Conservation (phyloP, 306 rosid genomes). For the Prinsepia uniflora region DNA sequence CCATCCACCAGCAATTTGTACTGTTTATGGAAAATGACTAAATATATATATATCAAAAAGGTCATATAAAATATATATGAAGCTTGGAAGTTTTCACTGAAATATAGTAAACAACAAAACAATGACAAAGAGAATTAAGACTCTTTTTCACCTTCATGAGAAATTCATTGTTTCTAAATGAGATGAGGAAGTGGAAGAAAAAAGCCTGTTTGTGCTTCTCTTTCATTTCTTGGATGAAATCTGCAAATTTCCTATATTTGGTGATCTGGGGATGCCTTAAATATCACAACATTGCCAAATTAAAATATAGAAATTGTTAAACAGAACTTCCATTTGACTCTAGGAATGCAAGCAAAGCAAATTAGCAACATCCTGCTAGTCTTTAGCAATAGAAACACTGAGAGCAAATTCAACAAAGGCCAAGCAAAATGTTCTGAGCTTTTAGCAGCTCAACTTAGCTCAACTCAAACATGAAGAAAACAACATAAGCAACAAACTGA, state of each 20-base stretch:
- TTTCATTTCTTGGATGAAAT: constrained; percentile 21
- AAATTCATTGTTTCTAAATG: constrained; percentile 25
- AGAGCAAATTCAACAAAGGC: constrained; percentile 29
- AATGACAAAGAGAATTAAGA: constrained; percentile 14
- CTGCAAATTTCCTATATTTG: constrained; percentile 5
- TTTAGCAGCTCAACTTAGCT: constrained; percentile 12
- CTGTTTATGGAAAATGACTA: constrained; percentile 55
- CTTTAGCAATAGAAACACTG: constrained; percentile 27
- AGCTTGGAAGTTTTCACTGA: constrained; percentile 27
- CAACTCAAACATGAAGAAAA: constrained; percentile 32
- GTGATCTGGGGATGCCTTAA: constrained; percentile 2
- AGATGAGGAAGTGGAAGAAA: background rate
- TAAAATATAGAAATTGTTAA: background rate
- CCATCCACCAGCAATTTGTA: constrained; percentile 32
- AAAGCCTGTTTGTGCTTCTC: constrained; percentile 13
- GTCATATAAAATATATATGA: background rate
- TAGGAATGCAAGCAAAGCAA: constrained; percentile 26
- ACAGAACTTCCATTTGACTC: constrained; percentile 18
- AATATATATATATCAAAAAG: too few species aligned
- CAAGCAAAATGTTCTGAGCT: constrained; percentile 23
- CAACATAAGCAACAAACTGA: constrained; percentile 16
- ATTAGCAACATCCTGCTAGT: constrained; percentile 24
- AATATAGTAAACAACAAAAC: constrained; percentile 27
- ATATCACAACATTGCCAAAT: background rate
- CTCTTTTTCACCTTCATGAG: constrained; percentile 21